These are phyloP conservation scores for Serpula lacrymans DNA, from an alignment of 768 basidiomycete species.

Conservation along the genomic window DNA sequence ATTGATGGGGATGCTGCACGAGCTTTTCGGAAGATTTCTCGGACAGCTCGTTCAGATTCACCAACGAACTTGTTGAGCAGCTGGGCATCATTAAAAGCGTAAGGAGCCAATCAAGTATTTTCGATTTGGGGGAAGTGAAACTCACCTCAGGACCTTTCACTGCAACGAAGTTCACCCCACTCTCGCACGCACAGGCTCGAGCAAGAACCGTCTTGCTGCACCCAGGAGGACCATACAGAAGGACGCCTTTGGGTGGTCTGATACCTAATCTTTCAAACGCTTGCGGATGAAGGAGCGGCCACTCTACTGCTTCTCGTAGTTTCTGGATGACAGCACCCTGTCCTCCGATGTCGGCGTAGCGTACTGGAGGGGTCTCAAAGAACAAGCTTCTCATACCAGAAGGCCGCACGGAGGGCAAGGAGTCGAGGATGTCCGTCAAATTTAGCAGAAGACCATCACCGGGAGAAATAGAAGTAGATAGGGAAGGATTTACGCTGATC, in stretches of 20 bases:
- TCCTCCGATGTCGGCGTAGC: constrained; percentile 88
- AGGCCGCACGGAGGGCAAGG: constrained; percentile 79
- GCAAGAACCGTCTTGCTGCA: constrained; percentile 95
- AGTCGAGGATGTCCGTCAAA: constrained; percentile 59
- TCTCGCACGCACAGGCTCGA: constrained; percentile 88
- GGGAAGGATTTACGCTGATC: constrained; percentile 35
- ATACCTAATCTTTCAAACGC: constrained; percentile 87
- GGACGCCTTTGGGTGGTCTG: constrained; percentile 80
- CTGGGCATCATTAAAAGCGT: constrained; percentile 43
- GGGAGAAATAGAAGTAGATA: constrained; percentile 12
- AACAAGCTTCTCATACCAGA: constrained; percentile 95
- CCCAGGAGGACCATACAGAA: constrained; percentile 96
- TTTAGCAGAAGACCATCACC: constrained; percentile 42
- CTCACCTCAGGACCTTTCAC: constrained; percentile 96
- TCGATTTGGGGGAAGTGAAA: too few species aligned
- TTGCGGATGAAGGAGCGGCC: constrained; percentile 87
- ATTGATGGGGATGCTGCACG: constrained; percentile 93
- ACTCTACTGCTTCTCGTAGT: constrained; percentile 88
- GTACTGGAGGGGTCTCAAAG: constrained; percentile 78
- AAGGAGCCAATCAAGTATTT: not conserved
- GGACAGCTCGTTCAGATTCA: constrained; percentile 92
- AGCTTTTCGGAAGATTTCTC: constrained; percentile 95
- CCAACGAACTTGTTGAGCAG: constrained; percentile 96
- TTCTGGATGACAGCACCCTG: constrained; percentile 79
- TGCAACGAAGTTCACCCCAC: constrained; percentile 93